Percentiles rank a stretch among this genome's conserved stretches.
Conservation (phyloP, 345 rosid genomes). For the Microthlaspi erraticum region DNA sequence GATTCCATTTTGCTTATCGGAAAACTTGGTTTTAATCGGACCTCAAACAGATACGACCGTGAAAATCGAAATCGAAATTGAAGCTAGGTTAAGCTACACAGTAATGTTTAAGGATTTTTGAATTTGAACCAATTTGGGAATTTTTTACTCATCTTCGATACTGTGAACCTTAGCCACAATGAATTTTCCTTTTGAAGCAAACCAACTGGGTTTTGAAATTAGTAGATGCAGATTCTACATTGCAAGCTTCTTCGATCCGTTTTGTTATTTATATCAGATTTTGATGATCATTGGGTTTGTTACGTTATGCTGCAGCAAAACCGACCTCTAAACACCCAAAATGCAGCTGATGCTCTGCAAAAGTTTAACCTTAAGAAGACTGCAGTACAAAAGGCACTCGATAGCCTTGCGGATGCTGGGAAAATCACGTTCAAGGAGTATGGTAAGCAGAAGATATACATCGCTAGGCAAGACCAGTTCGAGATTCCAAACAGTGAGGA, state of each 20-base stretch:
- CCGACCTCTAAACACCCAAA: slow-evolving; percentile 85
- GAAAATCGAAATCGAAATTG: slow-evolving; percentile 1
- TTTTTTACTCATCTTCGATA: not conserved
- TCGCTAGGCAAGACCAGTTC: slow-evolving; percentile 94
- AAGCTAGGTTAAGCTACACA: slow-evolving; percentile 3
- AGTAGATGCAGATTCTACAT: slow-evolving; percentile 6
- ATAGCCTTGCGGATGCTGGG: slow-evolving; percentile 72
- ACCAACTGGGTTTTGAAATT: slow-evolving; percentile 9
- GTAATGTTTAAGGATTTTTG: not conserved
- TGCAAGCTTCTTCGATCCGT: not conserved
- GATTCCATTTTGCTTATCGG: not conserved
- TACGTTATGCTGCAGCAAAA: slow-evolving; percentile 63
- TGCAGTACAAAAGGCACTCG: slow-evolving; percentile 83
- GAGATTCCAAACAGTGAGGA: slow-evolving; percentile 81
- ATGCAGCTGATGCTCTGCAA: slow-evolving; percentile 84
- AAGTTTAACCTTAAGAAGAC: slow-evolving; percentile 94
- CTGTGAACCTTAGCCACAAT: not conserved
- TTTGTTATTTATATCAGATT: not conserved
- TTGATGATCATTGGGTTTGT: slow-evolving; percentile 11
- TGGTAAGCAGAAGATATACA: slow-evolving; percentile 92
- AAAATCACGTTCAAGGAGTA: slow-evolving; percentile 87
- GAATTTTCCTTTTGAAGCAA: not conserved
- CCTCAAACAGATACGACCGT: not conserved
- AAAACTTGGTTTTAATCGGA: slow-evolving; percentile 7
- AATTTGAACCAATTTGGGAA: not conserved